Evolutionary conservation across 2,329 filamentous ascomycete genomes (phyloP).

Genomic region (Ophiocordyceps sinensis): DNA sequence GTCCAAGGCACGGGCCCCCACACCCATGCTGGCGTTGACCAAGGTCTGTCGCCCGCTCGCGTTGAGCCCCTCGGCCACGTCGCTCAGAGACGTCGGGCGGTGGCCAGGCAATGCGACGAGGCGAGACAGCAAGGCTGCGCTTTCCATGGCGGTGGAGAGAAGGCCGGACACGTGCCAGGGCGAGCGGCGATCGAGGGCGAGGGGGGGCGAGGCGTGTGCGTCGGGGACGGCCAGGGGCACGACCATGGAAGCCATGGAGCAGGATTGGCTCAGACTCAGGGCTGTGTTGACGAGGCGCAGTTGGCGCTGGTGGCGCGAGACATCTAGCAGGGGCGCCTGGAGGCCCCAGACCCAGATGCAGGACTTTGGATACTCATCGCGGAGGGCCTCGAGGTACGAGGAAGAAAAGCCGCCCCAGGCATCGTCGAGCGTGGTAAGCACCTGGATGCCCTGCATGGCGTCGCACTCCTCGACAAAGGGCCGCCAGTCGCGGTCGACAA

Average conservation of each 20-base stretch:
- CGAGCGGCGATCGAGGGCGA: slow-evolving; percentile 47
- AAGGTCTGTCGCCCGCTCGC: slow-evolving; percentile 67
- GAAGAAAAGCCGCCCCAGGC: slow-evolving; percentile 69
- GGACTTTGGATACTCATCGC: slow-evolving; percentile 84
- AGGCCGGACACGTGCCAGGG: slow-evolving; percentile 72
- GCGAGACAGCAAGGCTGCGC: slow-evolving; percentile 61
- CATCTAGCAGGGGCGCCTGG: slow-evolving; percentile 43
- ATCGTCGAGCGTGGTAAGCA: slow-evolving; percentile 58
- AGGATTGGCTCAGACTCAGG: slow-evolving; percentile 53
- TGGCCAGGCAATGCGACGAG: slow-evolving; percentile 33
- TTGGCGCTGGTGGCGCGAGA: slow-evolving; percentile 33
- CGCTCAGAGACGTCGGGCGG: slow-evolving; percentile 35
- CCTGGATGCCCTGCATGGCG: slow-evolving; percentile 74
- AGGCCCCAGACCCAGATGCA: slow-evolving; percentile 79
- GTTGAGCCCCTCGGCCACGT: slow-evolving; percentile 54
- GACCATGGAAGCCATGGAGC: slow-evolving; percentile 59
- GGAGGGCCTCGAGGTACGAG: slow-evolving; percentile 59
- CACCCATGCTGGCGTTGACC: slow-evolving; percentile 56
- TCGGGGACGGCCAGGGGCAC: slow-evolving; percentile 59
- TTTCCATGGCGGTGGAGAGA: slow-evolving; percentile 64
- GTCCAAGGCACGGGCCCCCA: slow-evolving; percentile 22
- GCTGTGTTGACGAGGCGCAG: slow-evolving; percentile 61
- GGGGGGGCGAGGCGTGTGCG: slow-evolving; percentile 35
- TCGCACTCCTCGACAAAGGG: slow-evolving; percentile 89
- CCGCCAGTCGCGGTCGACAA: slow-evolving; percentile 80